These are phyloP conservation scores for Auriscalpium vulgare DNA, from an alignment of 768 basidiomycete species.

Conservation along the genomic window DNA sequence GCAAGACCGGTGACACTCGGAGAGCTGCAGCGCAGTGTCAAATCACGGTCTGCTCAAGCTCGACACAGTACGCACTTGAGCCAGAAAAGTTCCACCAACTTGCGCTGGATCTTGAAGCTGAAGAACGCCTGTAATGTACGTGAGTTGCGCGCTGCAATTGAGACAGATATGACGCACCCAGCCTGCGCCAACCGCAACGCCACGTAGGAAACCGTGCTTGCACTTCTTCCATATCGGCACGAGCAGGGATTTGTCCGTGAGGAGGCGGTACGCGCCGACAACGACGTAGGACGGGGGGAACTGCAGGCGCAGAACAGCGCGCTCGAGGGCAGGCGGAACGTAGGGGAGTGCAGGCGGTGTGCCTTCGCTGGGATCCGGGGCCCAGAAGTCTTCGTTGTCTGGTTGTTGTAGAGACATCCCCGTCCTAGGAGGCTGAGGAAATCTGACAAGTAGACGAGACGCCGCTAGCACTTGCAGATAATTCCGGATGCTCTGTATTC, in stretches of 20 bases:
- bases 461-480: too few relatives aligned
- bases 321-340: slow-evolving; percentile 39
- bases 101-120: slow-evolving; percentile 66
- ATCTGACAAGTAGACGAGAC: too few relatives aligned
- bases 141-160: not conserved
- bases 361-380: not conserved
- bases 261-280: slow-evolving; percentile 77
- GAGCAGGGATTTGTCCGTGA: slow-evolving; percentile 63
- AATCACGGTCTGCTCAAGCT: not conserved
- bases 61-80: slow-evolving; percentile 37
- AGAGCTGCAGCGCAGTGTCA: slow-evolving; percentile 32
- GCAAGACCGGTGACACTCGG: slow-evolving; percentile 57
- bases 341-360: slow-evolving; percentile 6
- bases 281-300: slow-evolving; percentile 80
- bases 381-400: not conserved
- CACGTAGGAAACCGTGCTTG: slow-evolving; percentile 65
- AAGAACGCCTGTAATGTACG: slow-evolving; percentile 39
- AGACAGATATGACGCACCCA: slow-evolving; percentile 48
- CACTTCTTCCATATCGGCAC: slow-evolving; percentile 82
- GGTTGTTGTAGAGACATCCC: not conserved
- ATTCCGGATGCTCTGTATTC: too few relatives aligned
- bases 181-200: slow-evolving; percentile 54
- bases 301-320: slow-evolving; percentile 54
- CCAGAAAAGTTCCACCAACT: slow-evolving; percentile 57
- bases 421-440: too few relatives aligned